Evolutionary conservation across 371 early-diverging fungal genomes (phyloP).

Genomic region (Actinomortierella wolfii): DNA sequence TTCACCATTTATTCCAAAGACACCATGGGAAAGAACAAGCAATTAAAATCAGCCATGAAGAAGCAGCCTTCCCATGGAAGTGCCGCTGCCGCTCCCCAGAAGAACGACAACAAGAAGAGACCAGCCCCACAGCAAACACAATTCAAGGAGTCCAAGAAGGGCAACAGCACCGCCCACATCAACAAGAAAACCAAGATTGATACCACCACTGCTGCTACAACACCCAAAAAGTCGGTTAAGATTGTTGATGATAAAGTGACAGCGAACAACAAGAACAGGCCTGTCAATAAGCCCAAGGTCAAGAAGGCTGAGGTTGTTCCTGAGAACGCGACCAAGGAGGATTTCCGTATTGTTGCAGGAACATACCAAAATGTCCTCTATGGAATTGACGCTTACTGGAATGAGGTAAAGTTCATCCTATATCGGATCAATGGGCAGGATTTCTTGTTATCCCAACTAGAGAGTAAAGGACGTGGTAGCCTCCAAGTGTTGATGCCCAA

Average conservation of each 20-base stretch:
- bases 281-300: conserved; percentile 14
- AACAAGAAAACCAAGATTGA: conserved; percentile 6
- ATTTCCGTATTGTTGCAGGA: conserved; percentile 82
- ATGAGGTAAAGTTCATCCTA: conserved; percentile 27
- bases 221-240: conserved; percentile 6
- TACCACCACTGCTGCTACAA: conserved; percentile 3
- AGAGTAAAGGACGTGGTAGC: too few relatives aligned
- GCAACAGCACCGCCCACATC: background rate
- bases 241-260: too few relatives aligned
- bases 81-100: background rate
- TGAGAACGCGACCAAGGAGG: conserved; percentile 50
- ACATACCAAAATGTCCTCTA: conserved; percentile 96
- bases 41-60: conserved; percentile 40
- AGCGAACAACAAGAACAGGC: conserved; percentile 7
- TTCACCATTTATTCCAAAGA: background rate
- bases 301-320: conserved; percentile 42
- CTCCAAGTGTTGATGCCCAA: too few relatives aligned
- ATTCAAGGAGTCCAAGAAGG: background rate
- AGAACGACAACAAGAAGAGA: conserved; percentile 6
- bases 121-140: background rate
- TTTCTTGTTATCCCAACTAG: too few relatives aligned
- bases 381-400: conserved; percentile 80
- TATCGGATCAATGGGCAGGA: background rate
- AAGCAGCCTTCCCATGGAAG: conserved; percentile 15
- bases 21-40: conserved; percentile 33